Base-by-base conservation (phyloP, 768 basidiomycete species). In the Leccinum arenicola region DNA sequence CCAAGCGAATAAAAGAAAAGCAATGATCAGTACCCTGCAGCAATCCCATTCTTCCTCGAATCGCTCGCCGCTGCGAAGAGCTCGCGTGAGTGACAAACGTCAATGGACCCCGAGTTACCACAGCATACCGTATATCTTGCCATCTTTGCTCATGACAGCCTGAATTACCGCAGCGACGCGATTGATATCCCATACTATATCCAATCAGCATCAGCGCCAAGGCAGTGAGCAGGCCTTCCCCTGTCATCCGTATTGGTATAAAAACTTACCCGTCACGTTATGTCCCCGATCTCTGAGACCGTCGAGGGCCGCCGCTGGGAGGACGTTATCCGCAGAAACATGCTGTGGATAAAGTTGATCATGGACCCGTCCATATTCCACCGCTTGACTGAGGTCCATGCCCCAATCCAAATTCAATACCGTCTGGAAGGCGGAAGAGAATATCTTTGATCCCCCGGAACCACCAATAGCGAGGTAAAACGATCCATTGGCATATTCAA, bases 21-120 rank as follows among this genome's bases (percentile, higher is more conserved):
- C 17, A 23, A 50, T 9, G 9, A 43, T 73, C 68, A 93, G 74
- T 95, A 95, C 3, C 90, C 95, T 50, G 90, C 86, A 5, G 95
- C 91, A 45, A 94, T 82, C n/a, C 94, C 94, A 62, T 93, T 90
- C 78, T 95, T 96, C 69, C 94, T 82, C 19, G 91, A 93, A 73
- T 97, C 95, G 69, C 91, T 93, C 9, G 91, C 89, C 61, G 92
- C 94, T 90, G 64, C 48, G 25, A 25, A 25, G 43, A 19, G 38
- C 17, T 35, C 43, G 35, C 2, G 50, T 63, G 31, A 64, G 50
- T 3, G 31, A 43, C 11, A 14, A 12, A 17, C 19, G 23, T 35
- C 54, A 60, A 40, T 52, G 14, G 2, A 11, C 14, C 6, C 3
- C 19, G 0, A 14, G 5, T 23, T 33, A 21, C 29, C 12, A 19